A percentile compares a stretch with the other conserved stretches of the same genome.
Conservation (phyloP, 129 eudicot genomes). For the Flaveria robusta region DNA sequence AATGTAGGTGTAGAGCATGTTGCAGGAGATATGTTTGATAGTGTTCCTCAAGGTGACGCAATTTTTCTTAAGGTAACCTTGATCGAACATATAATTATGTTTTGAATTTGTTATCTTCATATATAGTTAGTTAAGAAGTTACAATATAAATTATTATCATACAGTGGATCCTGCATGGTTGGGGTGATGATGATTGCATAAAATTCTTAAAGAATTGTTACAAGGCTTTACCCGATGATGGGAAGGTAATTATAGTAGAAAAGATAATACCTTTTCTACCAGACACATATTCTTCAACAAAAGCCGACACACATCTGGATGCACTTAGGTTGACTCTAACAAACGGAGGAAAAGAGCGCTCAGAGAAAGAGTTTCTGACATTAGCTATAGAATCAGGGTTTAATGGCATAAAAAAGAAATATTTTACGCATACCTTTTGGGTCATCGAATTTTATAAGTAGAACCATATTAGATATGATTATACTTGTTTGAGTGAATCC, state of each 20-base stretch:
- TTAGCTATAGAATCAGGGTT: neutral
- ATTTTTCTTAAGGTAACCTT: neutral
- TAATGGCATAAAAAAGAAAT: neutral
- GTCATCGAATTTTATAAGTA: constrained; percentile 9
- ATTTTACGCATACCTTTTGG: neutral
- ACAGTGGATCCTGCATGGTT: constrained; percentile 7
- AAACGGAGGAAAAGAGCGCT: neutral
- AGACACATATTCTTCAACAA: neutral
- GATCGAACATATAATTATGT: neutral
- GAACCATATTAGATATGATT: neutral
- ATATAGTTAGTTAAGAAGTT: neutral
- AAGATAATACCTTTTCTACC: neutral
- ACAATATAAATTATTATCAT: neutral
- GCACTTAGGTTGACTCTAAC: neutral
- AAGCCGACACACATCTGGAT: neutral
- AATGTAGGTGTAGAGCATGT: constrained; percentile 3
- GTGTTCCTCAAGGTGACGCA: constrained; percentile 11
- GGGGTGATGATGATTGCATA: neutral
- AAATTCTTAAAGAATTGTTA: neutral
- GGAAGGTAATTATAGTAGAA: constrained; percentile 3
- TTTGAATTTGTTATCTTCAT: neutral
- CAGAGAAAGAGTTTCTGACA: neutral
- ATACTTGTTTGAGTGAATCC: too few species aligned
- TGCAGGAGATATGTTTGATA: neutral
- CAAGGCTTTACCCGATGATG: neutral